Evolutionary conservation across 192 early-diverging fungal species (phyloP).

Genomic region (Backusella psychrophila): DNA sequence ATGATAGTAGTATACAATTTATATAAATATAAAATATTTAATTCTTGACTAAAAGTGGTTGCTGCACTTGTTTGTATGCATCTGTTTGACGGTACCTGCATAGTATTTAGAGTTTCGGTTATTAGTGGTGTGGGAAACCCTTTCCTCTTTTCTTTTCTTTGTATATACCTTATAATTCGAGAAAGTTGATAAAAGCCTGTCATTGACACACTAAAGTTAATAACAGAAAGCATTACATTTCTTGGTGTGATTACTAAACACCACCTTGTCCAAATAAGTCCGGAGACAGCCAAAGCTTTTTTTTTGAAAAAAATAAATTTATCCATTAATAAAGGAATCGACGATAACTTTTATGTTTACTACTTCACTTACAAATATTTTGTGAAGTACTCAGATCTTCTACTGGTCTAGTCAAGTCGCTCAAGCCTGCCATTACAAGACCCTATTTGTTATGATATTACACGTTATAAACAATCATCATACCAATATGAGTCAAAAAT

Average conservation of each 20-base stretch:
- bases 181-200: slow-evolving; percentile 87
- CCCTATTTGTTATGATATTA: slow-evolving; percentile 51
- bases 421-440: slow-evolving; percentile 89
- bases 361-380: slow-evolving; percentile 53
- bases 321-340: neutral
- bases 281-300: slow-evolving; percentile 86
- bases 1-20: neutral
- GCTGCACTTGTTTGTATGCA: neutral
- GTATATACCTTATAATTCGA: slow-evolving; percentile 67
- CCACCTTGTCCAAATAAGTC: slow-evolving; percentile 96
- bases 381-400: slow-evolving; percentile 87
- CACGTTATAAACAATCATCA: neutral
- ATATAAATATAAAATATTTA: neutral
- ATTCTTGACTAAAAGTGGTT: neutral
- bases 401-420: slow-evolving; percentile 83
- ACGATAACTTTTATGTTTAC: neutral
- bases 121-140: neutral
- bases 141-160: neutral
- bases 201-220: slow-evolving; percentile 91
- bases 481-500: neutral
- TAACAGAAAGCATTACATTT: slow-evolving; percentile 85
- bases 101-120: neutral
- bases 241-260: slow-evolving; percentile 89
- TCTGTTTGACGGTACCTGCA: slow-evolving; percentile 5
- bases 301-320: neutral